Percentiles rank a stretch among this genome's conserved stretches.
Conservation (phyloP, 768 basidiomycete genomes). For the Artomyces pyxidatus region DNA sequence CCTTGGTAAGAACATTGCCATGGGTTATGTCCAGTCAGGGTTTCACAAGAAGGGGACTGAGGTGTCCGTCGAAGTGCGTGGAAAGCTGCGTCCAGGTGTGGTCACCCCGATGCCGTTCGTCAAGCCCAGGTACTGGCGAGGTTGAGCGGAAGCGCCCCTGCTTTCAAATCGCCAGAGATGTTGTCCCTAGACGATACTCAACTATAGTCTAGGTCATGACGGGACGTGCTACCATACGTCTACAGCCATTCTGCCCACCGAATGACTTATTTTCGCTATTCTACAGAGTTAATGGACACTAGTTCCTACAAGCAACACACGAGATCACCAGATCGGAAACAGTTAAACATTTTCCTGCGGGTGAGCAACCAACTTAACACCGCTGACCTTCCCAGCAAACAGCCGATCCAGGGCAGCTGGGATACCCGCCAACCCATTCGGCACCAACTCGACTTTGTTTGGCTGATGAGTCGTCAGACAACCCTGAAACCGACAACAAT, state of each 20-base stretch:
- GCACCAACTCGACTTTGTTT: slow-evolving; percentile 16
- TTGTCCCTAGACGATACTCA: too few species aligned
- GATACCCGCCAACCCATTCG: slow-evolving; percentile 20
- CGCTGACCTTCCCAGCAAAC: slow-evolving; percentile 15
- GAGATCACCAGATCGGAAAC: too few species aligned
- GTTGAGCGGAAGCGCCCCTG: too few species aligned
- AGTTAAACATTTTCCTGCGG: neutral
- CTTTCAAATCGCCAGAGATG: too few species aligned
- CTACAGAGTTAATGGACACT: too few species aligned
- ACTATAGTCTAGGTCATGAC: too few species aligned
- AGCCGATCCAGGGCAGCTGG: slow-evolving; percentile 14
- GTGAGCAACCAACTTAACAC: slow-evolving; percentile 19
- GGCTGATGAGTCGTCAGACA: slow-evolving; percentile 9
- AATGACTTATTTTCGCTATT: too few species aligned
- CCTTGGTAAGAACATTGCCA: slow-evolving; percentile 85
- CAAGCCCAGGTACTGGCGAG: slow-evolving; percentile 74
- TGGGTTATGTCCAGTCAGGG: slow-evolving; percentile 82
- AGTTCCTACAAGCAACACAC: too few species aligned
- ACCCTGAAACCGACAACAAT: neutral
- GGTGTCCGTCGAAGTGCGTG: slow-evolving; percentile 78
- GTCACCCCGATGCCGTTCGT: slow-evolving; percentile 86
- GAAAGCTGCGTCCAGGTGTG: slow-evolving; percentile 64
- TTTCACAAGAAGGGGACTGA: slow-evolving; percentile 89
- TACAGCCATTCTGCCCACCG: too few species aligned
- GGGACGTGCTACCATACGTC: too few species aligned